Evolutionary conservation across 495 filamentous ascomycete genomes (phyloP), one percentile per base, ranked within the genome.

Genomic region (Aspergillus homomorphus): DNA sequence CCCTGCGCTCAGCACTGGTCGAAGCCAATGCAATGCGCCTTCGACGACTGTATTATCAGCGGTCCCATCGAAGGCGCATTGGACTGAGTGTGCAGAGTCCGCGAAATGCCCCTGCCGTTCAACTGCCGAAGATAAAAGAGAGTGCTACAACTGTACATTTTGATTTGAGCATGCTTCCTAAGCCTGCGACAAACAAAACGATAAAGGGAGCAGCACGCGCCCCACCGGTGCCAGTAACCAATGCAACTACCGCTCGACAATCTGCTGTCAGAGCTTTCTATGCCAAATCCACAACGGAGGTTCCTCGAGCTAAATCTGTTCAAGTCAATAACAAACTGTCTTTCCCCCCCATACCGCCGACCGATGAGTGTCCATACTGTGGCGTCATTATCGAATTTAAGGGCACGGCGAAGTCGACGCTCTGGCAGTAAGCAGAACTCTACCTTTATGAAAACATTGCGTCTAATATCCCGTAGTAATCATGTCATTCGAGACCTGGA

Each of bases 41-140:
- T 62, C 66, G 66, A 69, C 68, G 68, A 48, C 64, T 71, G 54
- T 71, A 69, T 62, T 69, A 71, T 61, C 64, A 67, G 64, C 59
- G 60, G 21, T 69, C 68, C 24, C 65, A 69, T 64, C 62, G 64
- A 64, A 30, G 26, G 26, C 26, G 26, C 26, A 30, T 30, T 10
- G 26, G 26, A 4, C 10, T 30, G 26, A 64, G 66, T 65, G 45
- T 64, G 53, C 66, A 65, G 53, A 62, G 19, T 21, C 64, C 59
- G 28, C 21, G 66, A 64, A 53, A 56, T 30, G 26, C 26, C 26
- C 26, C 26, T 28, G 52, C 51, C 61, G 56, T 63, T 59, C 62
- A 69, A 66, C 56, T 71, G 9, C 60, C 68, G 53, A 65, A 64
- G 49, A 66, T 64, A 24, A 61, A 41, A 20, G 59, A 56, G 49